Evolutionary conservation across 495 filamentous ascomycete species (phyloP), one percentile per base, ranked within the genome.

Genomic region (Xylaria intraflava): DNA sequence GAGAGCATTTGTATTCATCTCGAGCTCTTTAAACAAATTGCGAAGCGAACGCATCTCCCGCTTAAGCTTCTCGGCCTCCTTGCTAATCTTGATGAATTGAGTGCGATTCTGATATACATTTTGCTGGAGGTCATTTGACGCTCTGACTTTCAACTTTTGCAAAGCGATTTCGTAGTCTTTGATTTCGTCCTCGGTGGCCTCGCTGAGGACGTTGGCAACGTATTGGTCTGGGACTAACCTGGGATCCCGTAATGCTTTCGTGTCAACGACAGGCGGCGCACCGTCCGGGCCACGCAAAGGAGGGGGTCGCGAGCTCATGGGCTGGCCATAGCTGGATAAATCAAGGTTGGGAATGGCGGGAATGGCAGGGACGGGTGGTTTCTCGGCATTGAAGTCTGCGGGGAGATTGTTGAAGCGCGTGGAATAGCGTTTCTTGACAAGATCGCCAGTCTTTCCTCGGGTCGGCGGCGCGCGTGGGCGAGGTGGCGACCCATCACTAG

Each of bases 81-180:
- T 93, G 68, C 89, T 95, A 69, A 99, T 97, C 62, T 94, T 92
- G 75, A 99, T 95, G 70, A 99, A 99, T 62, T 97, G 92, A 0
- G 90, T 95, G 41, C 93, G 84, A 69, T 99, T 99, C 64, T 96
- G 90, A 69, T 92, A 96, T 29, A 99, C 89, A 73, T 90, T 99
- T 61, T 94, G 87, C 62, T 97, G 94, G 9, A 99, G 77, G 62
- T 97, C 90, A 27, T 83, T 83, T 2, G 90, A 90, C 1, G 90
- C 91, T 31, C 88, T 81, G 57, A 83, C 84, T 62, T 91, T 89
- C 43, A 92, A 75, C 62, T 89, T 89, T 56, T 82, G 80, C 30
- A 99, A 73, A 10, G 79, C 81, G 38, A 73, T 64, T 61, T 95
- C 88, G 66, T 85, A 99, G 35, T 90, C 83, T 35, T 82, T 82